Evolutionary conservation across 768 basidiomycete species (phyloP), one percentile per base, ranked within the genome.

Genomic region (Pleurotus salmoneostramineus): DNA sequence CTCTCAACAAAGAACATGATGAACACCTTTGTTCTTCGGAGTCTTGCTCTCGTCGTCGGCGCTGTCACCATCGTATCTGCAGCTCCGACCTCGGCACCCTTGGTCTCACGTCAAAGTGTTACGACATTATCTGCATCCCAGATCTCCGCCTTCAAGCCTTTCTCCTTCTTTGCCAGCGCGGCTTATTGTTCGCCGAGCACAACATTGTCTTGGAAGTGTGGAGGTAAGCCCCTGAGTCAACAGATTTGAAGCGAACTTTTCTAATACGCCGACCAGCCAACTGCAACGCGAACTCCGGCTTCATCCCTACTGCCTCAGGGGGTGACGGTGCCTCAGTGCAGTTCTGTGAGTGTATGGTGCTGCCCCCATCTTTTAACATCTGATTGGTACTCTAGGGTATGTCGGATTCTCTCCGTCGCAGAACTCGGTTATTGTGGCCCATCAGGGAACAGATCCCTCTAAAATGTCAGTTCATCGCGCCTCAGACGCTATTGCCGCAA

Each of bases 291-390:
- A 52, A 60, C 31, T 14, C 55, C 21, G 61, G 42, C 14, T 62
- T 82, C 58, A 66, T 72, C 11, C 76, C 77, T 6, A 65, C 72
- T 3, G 77, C 75, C 5, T 74, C 79, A 14, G 80, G 81, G 8
- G 79, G 80, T 5, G 70, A 80, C 56, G 79, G 77, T 12, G 50
- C 52, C 12, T 46, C 44, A 6, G 64, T 71, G 33, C 76, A 77
- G 59, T 77, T 66, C 58, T 82, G 81, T 77, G 43, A 58, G 69
- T 60, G 14, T 14, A 43, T 27, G 21, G 21, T 27, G 21, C 21
- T 32, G 32, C 21, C 42, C 42, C 31, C 33, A 40, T 21, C 36
- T 1, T 57, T 31, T n/a, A 8, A 27, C 10, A 1, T 7, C 14
- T 27, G 34, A 14, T 15, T 31, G 1, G 27, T 36, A 11, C 3